Conservation (phyloP, 768 basidiomycete genomes). For the Suillus subaureus region DNA sequence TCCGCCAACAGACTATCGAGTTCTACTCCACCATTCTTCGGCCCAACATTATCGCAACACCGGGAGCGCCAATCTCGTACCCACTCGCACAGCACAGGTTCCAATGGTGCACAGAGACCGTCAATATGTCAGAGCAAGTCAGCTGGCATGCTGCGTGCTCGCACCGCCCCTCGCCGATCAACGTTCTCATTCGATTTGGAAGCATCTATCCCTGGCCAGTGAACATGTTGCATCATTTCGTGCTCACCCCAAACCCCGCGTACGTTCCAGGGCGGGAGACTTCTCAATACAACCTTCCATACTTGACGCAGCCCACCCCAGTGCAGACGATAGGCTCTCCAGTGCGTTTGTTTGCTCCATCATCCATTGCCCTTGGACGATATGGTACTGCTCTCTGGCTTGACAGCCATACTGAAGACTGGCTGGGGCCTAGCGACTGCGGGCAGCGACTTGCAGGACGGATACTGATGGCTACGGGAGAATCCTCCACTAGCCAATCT, state of each 20-base stretch:
- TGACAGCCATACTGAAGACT: conserved; percentile 61
- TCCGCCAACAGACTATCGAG: conserved; percentile 45
- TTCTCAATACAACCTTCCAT: conserved; percentile 45
- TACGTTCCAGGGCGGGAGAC: conserved; percentile 28
- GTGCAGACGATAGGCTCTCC: conserved; percentile 52
- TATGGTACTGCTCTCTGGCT: conserved; percentile 69
- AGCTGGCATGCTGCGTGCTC: conserved; percentile 20
- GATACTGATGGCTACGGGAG: conserved; percentile 13
- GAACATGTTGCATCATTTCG: conserved; percentile 67
- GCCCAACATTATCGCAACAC: conserved; percentile 18
- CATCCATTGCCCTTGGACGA: conserved; percentile 54
- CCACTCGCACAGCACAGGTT: conserved; percentile 51
- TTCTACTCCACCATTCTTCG: conserved; percentile 41
- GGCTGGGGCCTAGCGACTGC: conserved; percentile 43
- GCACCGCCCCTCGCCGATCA: conserved; percentile 38
- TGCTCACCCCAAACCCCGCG: conserved; percentile 46
- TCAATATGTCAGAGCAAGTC: conserved; percentile 41
- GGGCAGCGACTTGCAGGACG: conserved; percentile 65
- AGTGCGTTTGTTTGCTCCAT: conserved; percentile 56
- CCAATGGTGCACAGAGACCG: conserved; percentile 60
- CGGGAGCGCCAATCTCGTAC: conserved; percentile 31
- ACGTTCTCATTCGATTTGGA: conserved; percentile 60
- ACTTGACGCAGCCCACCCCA: conserved; percentile 38
- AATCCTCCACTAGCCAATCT: neutral
- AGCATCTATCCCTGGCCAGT: conserved; percentile 68